Conservation (phyloP, 2,329 filamentous ascomycete species). For the Byssothecium circinans region DNA sequence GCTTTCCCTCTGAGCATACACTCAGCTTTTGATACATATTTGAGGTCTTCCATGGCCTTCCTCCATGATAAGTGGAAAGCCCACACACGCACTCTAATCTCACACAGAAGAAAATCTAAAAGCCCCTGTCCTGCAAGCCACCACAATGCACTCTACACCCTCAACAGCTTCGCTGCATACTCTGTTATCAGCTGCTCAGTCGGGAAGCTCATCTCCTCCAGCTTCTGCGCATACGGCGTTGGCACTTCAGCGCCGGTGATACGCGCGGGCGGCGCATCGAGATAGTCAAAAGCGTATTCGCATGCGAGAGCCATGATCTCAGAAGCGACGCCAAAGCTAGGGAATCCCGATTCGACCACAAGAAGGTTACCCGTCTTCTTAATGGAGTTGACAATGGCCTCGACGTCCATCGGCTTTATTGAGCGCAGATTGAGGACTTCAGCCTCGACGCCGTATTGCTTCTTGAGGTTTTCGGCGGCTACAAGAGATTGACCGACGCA, state of each 20-base stretch:
- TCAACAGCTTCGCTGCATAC: slow-evolving; percentile 86
- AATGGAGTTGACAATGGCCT: slow-evolving; percentile 92
- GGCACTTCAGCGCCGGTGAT: slow-evolving; percentile 97
- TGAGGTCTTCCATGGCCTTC: slow-evolving; percentile 3
- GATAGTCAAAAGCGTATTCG: slow-evolving; percentile 98
- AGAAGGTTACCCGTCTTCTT: slow-evolving; percentile 97
- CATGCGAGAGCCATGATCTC: slow-evolving; percentile 93
- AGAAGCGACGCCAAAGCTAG: slow-evolving; percentile 86
- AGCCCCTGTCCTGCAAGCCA: background rate
- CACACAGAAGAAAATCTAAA: background rate
- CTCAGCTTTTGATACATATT: slow-evolving; percentile 33
- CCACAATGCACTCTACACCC: slow-evolving; percentile 57
- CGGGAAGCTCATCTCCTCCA: slow-evolving; percentile 96
- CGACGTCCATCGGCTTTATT: slow-evolving; percentile 93
- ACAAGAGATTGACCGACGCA: slow-evolving; percentile 89
- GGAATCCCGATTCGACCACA: slow-evolving; percentile 93
- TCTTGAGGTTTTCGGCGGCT: slow-evolving; percentile 88
- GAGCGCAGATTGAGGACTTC: slow-evolving; percentile 99
- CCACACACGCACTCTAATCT: slow-evolving; percentile 1
- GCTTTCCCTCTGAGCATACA: no score
- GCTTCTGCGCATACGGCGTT: slow-evolving; percentile 88
- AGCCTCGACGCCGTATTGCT: slow-evolving; percentile 92
- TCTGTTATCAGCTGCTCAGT: slow-evolving; percentile 83
- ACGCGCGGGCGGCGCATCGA: slow-evolving; percentile 88
- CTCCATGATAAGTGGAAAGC: background rate